Base-by-base conservation (phyloP, 768 basidiomycete species). In the Calocera cornea region DNA sequence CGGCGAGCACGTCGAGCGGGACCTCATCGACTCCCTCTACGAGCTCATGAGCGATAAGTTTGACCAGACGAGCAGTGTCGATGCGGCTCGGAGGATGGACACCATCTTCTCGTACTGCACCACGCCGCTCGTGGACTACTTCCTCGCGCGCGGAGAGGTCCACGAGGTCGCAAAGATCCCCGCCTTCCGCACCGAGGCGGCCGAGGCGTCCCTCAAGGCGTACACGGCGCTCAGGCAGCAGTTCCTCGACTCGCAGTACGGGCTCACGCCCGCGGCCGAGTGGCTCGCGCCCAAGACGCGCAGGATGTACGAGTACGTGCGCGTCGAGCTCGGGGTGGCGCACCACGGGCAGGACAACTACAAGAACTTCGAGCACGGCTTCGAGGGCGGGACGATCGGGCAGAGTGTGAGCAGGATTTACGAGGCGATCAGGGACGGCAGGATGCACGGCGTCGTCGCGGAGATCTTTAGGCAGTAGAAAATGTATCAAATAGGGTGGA, bases 301-400 rank as follows among this genome's bases (percentile, higher is more conserved):
- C 12, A 78, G 84, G 3, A 75, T 93, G 27, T 95, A 95, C 75
- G 86, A 89, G 74, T 94, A 86, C 69, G 83, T 95, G 3, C 81
- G 92, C 36, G 68, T 83, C 24, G 82, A 80, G 8, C 78, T 93
- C 33, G 89, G 88, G n/a, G 83, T 92, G 69, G 79, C 79, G 70
- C 92, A 91, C 88, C 85, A 91, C 70, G 90, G 90, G 17, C 79
- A 81, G 8, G 88, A 90, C 71, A 93, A 93, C 73, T 79, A 85
- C 69, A 77, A 79, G 44, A 76, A 78, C 8, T 87, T 85, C 70
- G 82, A 78, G 69, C 82, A 83, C 65, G 88, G 89, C 8, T 80
- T 87, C 33, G 86, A 87, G 64, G 87, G 90, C 54, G 80, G 79
- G 40, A 88, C 87, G 11, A 75, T 87, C 54, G 92, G 92, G 2